A percentile compares a stretch with the other conserved stretches of the same genome.
These are phyloP conservation scores for Chaetoceros muelleri DNA, from an alignment of 108 stramenopile genomes.

Conservation along the genomic window DNA sequence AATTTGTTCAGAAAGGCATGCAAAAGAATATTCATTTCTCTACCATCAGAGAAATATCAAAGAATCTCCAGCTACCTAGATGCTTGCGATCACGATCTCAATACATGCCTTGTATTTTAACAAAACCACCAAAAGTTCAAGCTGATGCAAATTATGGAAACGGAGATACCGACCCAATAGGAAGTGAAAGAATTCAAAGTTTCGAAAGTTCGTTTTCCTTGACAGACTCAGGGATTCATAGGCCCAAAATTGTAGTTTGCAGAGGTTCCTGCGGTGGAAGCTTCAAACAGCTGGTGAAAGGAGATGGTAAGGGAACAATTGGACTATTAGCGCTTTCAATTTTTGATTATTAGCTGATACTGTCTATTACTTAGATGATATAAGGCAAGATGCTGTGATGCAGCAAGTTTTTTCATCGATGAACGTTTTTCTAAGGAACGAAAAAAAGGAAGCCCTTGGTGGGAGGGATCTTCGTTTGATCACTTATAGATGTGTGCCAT, in stretches of 20 bases:
- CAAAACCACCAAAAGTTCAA: constrained; percentile 48
- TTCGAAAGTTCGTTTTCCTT: constrained; percentile 62
- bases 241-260: constrained; percentile 83
- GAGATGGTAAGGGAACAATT: no score
- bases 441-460: background rate
- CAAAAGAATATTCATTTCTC: constrained; percentile 20
- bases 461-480: constrained; percentile 36
- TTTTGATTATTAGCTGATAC: background rate
- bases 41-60: constrained; percentile 33
- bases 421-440: constrained; percentile 62
- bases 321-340: no score
- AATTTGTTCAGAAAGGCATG: constrained; percentile 12
- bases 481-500: constrained; percentile 84
- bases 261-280: constrained; percentile 59
- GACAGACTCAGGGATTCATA: constrained; percentile 71
- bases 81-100: constrained; percentile 18
- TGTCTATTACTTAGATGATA: constrained; percentile 51
- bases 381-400: constrained; percentile 97
- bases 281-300: constrained; percentile 88
- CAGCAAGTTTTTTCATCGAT: constrained; percentile 89
- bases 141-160: constrained; percentile 53
- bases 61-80: constrained; percentile 23
- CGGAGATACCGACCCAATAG: constrained; percentile 53
- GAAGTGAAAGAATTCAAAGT: constrained; percentile 45
- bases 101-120: constrained; percentile 52